phyloP scores from a whole-genome alignment of 2,329 filamentous ascomycete genomes.

The Fusarium subtropicale region DNA sequence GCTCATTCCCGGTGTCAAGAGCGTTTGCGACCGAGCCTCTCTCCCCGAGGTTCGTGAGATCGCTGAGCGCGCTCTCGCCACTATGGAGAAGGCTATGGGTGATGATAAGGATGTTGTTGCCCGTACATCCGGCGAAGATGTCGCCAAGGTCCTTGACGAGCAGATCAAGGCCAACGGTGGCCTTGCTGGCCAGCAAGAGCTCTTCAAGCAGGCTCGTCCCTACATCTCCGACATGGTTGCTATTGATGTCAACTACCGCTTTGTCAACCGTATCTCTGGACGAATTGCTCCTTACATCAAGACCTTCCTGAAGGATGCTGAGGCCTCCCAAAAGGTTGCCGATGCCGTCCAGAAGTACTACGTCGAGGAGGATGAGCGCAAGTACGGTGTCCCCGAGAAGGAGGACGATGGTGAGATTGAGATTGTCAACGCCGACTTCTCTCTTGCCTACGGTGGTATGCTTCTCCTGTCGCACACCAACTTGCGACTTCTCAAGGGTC shows the following conservation, averaged over 20 bases:
- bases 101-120: conserved; percentile 74
- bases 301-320: conserved; percentile 72
- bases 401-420: conserved; percentile 93
- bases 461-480: conserved; percentile 96
- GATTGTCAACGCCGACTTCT: conserved; percentile 98
- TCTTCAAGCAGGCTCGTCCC: conserved; percentile 74
- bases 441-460: conserved; percentile 97
- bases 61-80: conserved; percentile 81
- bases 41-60: conserved; percentile 95
- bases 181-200: conserved; percentile 67
- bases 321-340: conserved; percentile 72
- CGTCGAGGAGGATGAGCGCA: conserved; percentile 85
- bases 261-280: conserved; percentile 76
- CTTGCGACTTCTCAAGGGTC: conserved; percentile 91
- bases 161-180: conserved; percentile 79
- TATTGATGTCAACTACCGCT: conserved; percentile 87
- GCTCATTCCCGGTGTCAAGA: conserved; percentile 91
- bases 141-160: conserved; percentile 78
- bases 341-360: conserved; percentile 82
- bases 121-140: conserved; percentile 77
- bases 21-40: conserved; percentile 86
- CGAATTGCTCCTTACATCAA: conserved; percentile 81
- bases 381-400: conserved; percentile 84
- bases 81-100: conserved; percentile 94
- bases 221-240: conserved; percentile 88